Base-by-base conservation (phyloP, 2,329 filamentous ascomycete genomes). In the Zymoseptoria brevis region DNA sequence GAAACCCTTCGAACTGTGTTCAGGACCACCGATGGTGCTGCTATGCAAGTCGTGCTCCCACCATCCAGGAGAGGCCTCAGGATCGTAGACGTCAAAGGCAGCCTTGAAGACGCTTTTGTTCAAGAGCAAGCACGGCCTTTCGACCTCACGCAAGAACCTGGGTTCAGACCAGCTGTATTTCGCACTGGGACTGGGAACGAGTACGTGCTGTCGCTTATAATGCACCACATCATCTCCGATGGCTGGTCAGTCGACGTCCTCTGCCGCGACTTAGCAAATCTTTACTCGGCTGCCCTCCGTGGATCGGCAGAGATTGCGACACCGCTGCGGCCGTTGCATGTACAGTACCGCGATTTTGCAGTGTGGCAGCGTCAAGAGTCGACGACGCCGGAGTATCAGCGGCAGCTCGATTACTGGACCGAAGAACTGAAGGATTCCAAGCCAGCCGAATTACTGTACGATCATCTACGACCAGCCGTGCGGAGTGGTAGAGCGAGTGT, bases 221-320 rank as follows among this genome's bases (percentile, higher is more conserved):
- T 60, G 54, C 58, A 60, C 29, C 58, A 60, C 54, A 53, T 57
- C 54, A 57, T 57, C 13, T 60, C 54, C 21, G 58, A 60, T 57
- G 50, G 58, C 35, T 60, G 54, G 54, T 60, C 58, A 5, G 49
- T 45, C 19, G 50, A 57, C 19, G 41, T 60, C 19, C 35, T 60
- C 2, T 50, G 58, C 8, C 48, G 29, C 8, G 50, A 60, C 13
- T 50, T 60, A 8, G 54, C 11, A 24, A n/a, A 13, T 2, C 35
- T 57, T 50, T 60, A 57, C 35, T 35, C 54, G 3, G 58, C 58
- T 16, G 54, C 50, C 3, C 22, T 57, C n/a, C n/a, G 6, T 8
- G 58, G 35, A 16, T 9, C n/a, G n/a, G 11, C 19, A 8, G 49
- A 60, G 13, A 19, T 30, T 21, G 13, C 9, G 1, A 8, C 8